Evolutionary conservation across 306 rosid species (phyloP), one percentile per base, ranked within the genome.

Genomic region (Glycine latifolia): DNA sequence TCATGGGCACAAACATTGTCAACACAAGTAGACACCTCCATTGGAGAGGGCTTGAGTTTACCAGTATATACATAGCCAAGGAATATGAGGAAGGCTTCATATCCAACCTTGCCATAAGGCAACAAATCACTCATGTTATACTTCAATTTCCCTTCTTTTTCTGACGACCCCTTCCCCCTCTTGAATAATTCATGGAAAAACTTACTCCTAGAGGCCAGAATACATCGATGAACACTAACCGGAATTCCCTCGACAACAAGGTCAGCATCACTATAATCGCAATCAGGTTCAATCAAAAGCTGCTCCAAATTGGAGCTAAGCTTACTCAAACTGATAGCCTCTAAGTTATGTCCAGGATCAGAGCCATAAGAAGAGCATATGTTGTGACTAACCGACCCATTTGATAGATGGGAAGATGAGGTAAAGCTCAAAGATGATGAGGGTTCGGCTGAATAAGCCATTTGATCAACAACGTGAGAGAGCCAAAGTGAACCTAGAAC

Each of bases 361-460:
- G 81, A 26, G 43, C 82, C 89, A 33, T 74, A 31, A 46, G 91
- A 73, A 52, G 91, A 4, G 55, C 82, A 50, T 26, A 87, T 46
- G 85, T 90, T 92, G 76, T 88, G 89, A 82, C 81, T 75, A 78
- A 80, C 73, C 0, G 97, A 91, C 53, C 91, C 97, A 88, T 95
- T 95, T n/a, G 99, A 89, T 66, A 89, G 48, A 61, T 78, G 82
- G 63, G 98, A 89, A 80, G 96, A 86, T 48, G 97, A 93, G 26
- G 97, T 90, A 67, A 89, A 90, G 90, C 98, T 95, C 87, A 95
- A 81, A 80, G 99, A 93, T 13, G 98, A 89, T 5, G 99, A 91
- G 31, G 94, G 97, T 81, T 93, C 99, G 16, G 84, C 61, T 15
- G 94, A 91, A 79, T 71, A 71, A 68, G 94, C 98, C 99, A 93